Conservation (phyloP, 441 rosid species). For the Erodium texanum region DNA sequence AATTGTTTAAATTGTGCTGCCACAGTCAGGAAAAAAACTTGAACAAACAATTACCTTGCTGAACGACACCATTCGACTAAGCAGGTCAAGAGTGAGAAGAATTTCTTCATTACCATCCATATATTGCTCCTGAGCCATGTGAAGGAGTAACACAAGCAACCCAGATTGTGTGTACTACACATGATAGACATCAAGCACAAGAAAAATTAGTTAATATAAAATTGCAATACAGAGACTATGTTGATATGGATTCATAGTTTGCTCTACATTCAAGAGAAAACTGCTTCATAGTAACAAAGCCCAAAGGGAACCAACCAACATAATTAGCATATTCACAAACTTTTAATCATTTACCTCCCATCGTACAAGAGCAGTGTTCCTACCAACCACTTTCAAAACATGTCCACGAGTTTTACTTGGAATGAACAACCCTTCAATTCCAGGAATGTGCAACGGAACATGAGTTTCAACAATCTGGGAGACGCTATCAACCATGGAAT, state of each 20-base stretch:
- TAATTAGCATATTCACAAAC: conserved; percentile 21
- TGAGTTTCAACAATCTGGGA: conserved; percentile 67
- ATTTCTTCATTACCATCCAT: conserved; percentile 51
- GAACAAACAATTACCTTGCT: conserved; percentile 47
- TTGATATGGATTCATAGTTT: conserved; percentile 2
- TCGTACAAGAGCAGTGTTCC: conserved; percentile 73
- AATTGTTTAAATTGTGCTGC: neutral
- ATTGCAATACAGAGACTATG: neutral
- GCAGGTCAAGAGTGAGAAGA: conserved; percentile 57
- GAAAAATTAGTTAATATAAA: conserved; percentile 10
- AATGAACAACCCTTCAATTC: conserved; percentile 68
- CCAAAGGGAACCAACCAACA: conserved; percentile 9
- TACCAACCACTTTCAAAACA: conserved; percentile 50
- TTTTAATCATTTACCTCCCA: conserved; percentile 71
- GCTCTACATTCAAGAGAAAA: neutral
- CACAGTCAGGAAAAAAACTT: conserved; percentile 2
- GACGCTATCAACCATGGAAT: conserved; percentile 39
- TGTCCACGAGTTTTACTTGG: conserved; percentile 73
- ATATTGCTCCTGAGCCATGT: conserved; percentile 57
- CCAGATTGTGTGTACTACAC: conserved; percentile 71
- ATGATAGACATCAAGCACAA: conserved; percentile 15
- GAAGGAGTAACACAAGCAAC: conserved; percentile 62
- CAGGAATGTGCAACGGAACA: conserved; percentile 56
- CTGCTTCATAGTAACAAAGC: conserved; percentile 1
- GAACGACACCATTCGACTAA: conserved; percentile 69